Percentiles rank a stretch among this genome's conserved stretches.
These are phyloP conservation scores for Oryza brachyantha DNA, from an alignment of 176 grass and related monocot species.

Conservation along the genomic window DNA sequence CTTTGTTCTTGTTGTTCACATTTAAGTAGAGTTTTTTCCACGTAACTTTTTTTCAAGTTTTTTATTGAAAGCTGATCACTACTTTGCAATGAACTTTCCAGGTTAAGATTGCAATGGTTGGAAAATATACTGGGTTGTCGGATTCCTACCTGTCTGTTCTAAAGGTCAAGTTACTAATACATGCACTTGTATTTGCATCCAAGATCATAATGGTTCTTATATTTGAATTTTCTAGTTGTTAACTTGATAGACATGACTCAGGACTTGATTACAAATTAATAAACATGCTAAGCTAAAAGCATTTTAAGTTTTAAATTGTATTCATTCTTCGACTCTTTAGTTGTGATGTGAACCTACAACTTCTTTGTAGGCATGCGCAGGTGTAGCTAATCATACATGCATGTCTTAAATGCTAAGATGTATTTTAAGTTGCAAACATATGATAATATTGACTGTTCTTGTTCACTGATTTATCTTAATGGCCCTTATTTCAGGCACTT, in stretches of 20 bases:
- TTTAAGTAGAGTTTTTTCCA: no score
- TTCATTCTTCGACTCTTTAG: neutral
- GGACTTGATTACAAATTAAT: slow-evolving; percentile 15
- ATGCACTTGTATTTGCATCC: slow-evolving; percentile 17
- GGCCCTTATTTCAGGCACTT: slow-evolving; percentile 58
- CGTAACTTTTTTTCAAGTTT: neutral
- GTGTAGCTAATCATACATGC: neutral
- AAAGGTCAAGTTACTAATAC: slow-evolving; percentile 62
- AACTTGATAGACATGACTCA: neutral
- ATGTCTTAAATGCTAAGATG: neutral
- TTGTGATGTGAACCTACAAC: neutral
- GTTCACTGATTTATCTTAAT: slow-evolving; percentile 24
- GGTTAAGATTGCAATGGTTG: slow-evolving; percentile 90
- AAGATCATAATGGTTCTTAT: neutral
- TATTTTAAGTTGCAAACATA: neutral
- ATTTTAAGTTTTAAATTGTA: neutral
- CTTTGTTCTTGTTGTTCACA: neutral
- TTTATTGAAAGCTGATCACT: neutral
- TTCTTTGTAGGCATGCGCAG: neutral
- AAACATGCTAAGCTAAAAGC: neutral
- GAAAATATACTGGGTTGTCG: slow-evolving; percentile 78
- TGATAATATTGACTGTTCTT: slow-evolving; percentile 17
- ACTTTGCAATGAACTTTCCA: slow-evolving; percentile 38
- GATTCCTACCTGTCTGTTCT: slow-evolving; percentile 86
- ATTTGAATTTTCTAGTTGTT: slow-evolving; percentile 3